These are phyloP conservation scores for Escallonia herrerae DNA, from an alignment of 129 eudicot genomes.

Conservation along the genomic window DNA sequence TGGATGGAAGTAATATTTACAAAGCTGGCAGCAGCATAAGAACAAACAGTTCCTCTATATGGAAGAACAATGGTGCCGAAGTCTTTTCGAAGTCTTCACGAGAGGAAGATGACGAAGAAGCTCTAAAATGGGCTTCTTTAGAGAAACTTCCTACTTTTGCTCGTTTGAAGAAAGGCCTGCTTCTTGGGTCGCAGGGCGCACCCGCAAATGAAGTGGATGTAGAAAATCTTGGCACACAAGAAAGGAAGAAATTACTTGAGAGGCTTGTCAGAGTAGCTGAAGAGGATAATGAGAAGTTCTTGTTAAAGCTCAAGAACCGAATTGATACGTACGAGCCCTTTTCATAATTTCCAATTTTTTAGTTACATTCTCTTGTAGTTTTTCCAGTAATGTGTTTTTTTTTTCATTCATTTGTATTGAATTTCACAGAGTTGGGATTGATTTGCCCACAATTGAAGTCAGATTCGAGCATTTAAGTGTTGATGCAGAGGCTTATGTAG, in stretches of 20 bases:
- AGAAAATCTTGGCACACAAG: constrained; percentile 42
- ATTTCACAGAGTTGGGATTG: constrained; percentile 56
- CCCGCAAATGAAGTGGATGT: constrained; percentile 41
- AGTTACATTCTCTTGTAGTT: background rate
- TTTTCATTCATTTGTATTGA: background rate
- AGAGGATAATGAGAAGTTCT: constrained; percentile 66
- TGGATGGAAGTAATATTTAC: constrained; percentile 35
- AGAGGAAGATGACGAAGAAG: constrained; percentile 84
- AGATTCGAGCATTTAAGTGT: constrained; percentile 60
- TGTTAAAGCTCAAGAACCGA: constrained; percentile 52
- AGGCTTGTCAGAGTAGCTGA: constrained; percentile 51
- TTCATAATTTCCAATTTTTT: background rate
- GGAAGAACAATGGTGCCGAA: constrained; percentile 40
- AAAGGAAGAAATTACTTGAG: constrained; percentile 48
- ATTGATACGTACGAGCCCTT: constrained; percentile 35
- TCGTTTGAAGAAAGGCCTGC: constrained; percentile 67
- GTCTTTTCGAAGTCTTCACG: constrained; percentile 41
- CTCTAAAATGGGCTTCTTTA: constrained; percentile 86
- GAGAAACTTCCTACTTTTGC: constrained; percentile 81
- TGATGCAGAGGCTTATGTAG: constrained; percentile 57
- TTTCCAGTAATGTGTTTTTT: background rate
- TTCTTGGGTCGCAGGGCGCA: constrained; percentile 47
- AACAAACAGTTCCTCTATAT: constrained; percentile 19
- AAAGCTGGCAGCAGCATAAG: constrained; percentile 18
- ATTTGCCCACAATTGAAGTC: constrained; percentile 80